Conservation (phyloP, 805 yeast genomes). For the Pichia nanzhaoensis region DNA sequence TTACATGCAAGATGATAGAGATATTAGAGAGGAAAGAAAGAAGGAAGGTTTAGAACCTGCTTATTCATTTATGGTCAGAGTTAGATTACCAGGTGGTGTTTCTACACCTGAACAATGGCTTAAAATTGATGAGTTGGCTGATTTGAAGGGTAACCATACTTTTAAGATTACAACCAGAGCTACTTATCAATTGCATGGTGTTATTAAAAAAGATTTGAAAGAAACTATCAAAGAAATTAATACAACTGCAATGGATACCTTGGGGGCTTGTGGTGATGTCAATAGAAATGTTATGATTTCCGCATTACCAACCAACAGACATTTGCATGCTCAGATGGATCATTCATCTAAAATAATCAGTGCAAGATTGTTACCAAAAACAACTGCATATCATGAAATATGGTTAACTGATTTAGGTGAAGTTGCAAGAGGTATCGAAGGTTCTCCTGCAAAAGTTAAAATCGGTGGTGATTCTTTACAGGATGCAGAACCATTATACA, state of each 20-base stretch:
- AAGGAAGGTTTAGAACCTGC: constrained; percentile 92
- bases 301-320: constrained; percentile 82
- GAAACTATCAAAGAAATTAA: constrained; percentile 92
- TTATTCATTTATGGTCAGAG: constrained; percentile 94
- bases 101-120: constrained; percentile 89
- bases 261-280: constrained; percentile 98
- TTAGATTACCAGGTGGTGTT: constrained; percentile 88
- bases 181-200: constrained; percentile 93
- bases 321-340: constrained; percentile 70
- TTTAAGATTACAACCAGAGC: constrained; percentile 94
- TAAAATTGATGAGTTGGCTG: constrained; percentile 73
- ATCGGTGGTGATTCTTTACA: constrained; percentile 84
- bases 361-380: constrained; percentile 78
- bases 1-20: constrained; percentile 98
- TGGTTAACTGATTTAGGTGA: constrained; percentile 52
- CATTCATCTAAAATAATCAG: constrained; percentile 59
- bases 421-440: constrained; percentile 41
- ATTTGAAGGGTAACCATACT: constrained; percentile 84
- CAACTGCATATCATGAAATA: constrained; percentile 94
- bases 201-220: constrained; percentile 82
- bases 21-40: constrained; percentile 86
- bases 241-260: constrained; percentile 81
- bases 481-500: constrained; percentile 82
- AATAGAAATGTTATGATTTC: constrained; percentile 91
- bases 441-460: constrained; percentile 81